phyloP scores from a whole-genome alignment of 2,329 filamentous ascomycete genomes.

The Chaetomium sp. region DNA sequence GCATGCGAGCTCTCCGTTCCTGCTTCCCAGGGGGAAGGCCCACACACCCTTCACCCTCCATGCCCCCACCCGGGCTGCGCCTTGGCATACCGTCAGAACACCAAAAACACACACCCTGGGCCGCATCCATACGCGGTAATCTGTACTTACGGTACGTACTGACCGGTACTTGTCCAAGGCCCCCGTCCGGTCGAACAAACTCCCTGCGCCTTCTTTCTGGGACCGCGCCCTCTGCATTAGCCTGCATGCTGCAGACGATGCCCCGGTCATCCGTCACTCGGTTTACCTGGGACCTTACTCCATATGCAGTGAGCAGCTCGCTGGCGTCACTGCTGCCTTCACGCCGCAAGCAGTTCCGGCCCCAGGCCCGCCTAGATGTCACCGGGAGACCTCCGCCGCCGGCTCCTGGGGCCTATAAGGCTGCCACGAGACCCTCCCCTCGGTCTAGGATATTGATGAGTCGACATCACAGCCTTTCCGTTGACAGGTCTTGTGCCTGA shows the following conservation, averaged over 20 bases:
- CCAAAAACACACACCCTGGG: neutral
- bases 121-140: neutral
- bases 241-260: conserved; percentile 21
- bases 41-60: conserved; percentile 6
- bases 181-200: neutral
- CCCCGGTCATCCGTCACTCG: conserved; percentile 18
- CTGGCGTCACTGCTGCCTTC: conserved; percentile 24
- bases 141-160: conserved; percentile 3
- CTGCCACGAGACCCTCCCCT: conserved; percentile 40
- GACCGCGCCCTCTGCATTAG: conserved; percentile 22
- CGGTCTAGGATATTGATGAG: conserved; percentile 18
- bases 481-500: conserved; percentile 23
- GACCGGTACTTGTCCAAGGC: conserved; percentile 7
- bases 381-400: conserved; percentile 27
- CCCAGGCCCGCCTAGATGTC: conserved; percentile 26
- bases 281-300: conserved; percentile 12
- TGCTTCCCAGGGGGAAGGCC: conserved; percentile 14
- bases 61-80: conserved; percentile 12
- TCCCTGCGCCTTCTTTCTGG: conserved; percentile 23
- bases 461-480: conserved; percentile 21
- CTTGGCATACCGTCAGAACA: conserved; percentile 17
- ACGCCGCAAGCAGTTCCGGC: conserved; percentile 16
- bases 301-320: conserved; percentile 14
- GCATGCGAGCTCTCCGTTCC: conserved; percentile 10
- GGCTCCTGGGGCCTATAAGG: conserved; percentile 44